phyloP scores from a whole-genome alignment of 768 basidiomycete genomes.

The Leccinum rimulosum region DNA sequence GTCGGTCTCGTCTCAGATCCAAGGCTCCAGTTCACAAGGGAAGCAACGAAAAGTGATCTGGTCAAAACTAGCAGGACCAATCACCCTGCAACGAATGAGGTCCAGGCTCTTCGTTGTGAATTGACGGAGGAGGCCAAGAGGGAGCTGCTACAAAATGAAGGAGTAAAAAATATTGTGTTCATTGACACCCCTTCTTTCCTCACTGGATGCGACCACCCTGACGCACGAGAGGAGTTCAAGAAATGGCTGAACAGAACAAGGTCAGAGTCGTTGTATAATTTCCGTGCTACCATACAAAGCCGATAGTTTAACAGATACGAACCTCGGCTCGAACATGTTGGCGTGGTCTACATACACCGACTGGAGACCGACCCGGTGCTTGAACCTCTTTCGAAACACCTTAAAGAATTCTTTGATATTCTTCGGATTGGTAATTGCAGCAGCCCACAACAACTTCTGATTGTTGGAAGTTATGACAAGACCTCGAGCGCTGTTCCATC shows the following conservation, averaged over 20 bases:
- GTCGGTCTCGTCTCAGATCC: background rate
- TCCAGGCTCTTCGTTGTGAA: conserved; percentile 17
- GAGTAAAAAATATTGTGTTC: conserved; percentile 15
- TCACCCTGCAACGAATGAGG: conserved; percentile 7
- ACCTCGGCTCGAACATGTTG: background rate
- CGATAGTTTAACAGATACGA: background rate
- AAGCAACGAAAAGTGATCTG: conserved; percentile 6
- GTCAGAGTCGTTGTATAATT: background rate
- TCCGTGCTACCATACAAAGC: background rate
- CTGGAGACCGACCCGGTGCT: conserved; percentile 13
- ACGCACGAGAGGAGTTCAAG: conserved; percentile 7
- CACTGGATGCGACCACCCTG: conserved; percentile 5
- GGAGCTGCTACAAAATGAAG: background rate
- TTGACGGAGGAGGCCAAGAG: conserved; percentile 8
- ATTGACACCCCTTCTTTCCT: conserved; percentile 25
- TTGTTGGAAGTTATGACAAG: conserved; percentile 15
- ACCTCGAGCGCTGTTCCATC: background rate
- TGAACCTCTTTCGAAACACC: conserved; percentile 4
- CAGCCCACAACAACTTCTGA: background rate
- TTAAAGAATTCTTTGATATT: conserved; percentile 1
- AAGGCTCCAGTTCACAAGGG: conserved; percentile 13
- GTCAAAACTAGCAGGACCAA: conserved; percentile 1
- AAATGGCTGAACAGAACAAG: background rate
- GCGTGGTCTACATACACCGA: conserved; percentile 21
- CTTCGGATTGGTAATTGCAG: background rate